A percentile compares a stretch with the other conserved stretches of the same genome.
These are phyloP conservation scores for Panicum virgatum DNA, from an alignment of 202 grass and related monocot genomes.

Conservation along the genomic window DNA sequence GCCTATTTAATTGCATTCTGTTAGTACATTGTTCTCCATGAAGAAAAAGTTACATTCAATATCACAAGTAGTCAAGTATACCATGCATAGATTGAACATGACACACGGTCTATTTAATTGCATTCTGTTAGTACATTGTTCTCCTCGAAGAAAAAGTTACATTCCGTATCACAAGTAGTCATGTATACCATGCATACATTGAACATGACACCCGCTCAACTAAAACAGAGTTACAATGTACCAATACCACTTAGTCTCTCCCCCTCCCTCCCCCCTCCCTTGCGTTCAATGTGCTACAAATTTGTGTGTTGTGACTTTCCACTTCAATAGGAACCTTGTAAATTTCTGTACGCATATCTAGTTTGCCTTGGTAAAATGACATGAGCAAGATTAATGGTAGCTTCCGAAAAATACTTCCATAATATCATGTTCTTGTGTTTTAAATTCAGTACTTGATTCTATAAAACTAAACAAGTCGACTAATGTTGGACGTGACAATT, in stretches of 20 bases:
- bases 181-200: constrained; percentile 3
- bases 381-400: not conserved
- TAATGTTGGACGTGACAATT: constrained; percentile 20
- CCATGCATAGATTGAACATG: too few relatives aligned
- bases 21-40: too few relatives aligned
- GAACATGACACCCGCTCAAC: not conserved
- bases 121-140: not conserved
- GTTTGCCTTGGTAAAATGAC: not conserved
- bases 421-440: not conserved
- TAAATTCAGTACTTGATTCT: not conserved
- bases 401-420: not conserved
- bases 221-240: too few relatives aligned
- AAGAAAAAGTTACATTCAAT: too few relatives aligned
- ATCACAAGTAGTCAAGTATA: too few relatives aligned
- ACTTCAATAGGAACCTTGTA: not conserved
- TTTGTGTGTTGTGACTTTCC: not conserved
- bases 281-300: not conserved
- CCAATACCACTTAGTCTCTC: not conserved
- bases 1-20: too few relatives aligned
- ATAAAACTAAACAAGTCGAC: not conserved
- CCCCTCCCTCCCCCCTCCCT: not conserved
- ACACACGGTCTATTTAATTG: not conserved
- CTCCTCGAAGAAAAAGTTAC: not conserved
- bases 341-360: constrained; percentile 1
- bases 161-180: constrained; percentile 2